A percentile compares a stretch with the other conserved stretches of the same genome.
Evolutionary conservation across 2,329 filamentous ascomycete genomes (phyloP).

Genomic region (Neophaeococcomyces aloes): DNA sequence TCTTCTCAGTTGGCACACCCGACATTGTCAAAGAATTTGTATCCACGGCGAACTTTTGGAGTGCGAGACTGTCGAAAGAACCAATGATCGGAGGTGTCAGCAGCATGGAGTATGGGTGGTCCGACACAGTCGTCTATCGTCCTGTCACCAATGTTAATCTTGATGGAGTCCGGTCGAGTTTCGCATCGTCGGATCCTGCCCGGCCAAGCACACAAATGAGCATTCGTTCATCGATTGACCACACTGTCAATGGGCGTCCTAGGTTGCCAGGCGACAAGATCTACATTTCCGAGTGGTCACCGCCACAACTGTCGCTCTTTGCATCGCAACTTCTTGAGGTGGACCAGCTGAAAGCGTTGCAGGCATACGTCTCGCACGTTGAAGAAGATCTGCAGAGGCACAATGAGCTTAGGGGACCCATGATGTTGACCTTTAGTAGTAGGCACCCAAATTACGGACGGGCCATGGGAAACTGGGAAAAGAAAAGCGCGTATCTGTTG

Average conservation of each 20-base stretch:
- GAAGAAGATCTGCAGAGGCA: constrained; percentile 78
- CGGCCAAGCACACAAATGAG: constrained; percentile 51
- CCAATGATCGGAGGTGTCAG: constrained; percentile 85
- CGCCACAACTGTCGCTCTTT: constrained; percentile 82
- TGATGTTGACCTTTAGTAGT: constrained; percentile 81
- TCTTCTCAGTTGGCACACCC: constrained; percentile 95
- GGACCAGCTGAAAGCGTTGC: constrained; percentile 67
- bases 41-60: constrained; percentile 94
- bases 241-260: constrained; percentile 47
- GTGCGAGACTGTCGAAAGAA: constrained; percentile 83
- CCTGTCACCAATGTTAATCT: constrained; percentile 53
- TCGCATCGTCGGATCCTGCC: constrained; percentile 25
- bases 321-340: constrained; percentile 66
- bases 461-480: constrained; percentile 94
- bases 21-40: constrained; percentile 95
- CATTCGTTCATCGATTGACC: constrained; percentile 56
- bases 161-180: constrained; percentile 19
- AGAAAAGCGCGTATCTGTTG: constrained; percentile 82
- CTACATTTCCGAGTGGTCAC: constrained; percentile 75
- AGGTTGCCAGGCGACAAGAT: constrained; percentile 77
- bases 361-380: constrained; percentile 70
- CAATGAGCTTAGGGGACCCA: constrained; percentile 75
- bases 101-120: constrained; percentile 97
- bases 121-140: constrained; percentile 68
- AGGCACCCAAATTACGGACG: constrained; percentile 68